phyloP scores from a whole-genome alignment of 1,284 basidiomycete genomes.

The Austroboletus niveus region DNA sequence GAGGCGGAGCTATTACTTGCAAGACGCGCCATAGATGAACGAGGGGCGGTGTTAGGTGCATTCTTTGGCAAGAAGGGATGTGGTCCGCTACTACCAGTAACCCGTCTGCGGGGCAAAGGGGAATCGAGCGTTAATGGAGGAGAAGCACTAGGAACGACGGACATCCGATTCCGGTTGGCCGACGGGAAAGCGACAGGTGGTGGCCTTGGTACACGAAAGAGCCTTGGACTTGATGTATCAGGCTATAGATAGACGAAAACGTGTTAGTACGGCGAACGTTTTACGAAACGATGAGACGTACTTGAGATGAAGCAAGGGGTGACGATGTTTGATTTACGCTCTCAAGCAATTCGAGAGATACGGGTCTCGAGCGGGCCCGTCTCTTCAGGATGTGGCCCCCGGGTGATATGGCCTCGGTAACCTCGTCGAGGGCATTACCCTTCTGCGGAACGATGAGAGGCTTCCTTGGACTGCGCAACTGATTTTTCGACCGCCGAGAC shows the following conservation, averaged over 20 bases:
- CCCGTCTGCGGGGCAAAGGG: constrained; percentile 48
- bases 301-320: constrained; percentile 40
- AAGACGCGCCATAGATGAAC: constrained; percentile 35
- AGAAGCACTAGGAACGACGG: constrained; percentile 8
- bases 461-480: constrained; percentile 24
- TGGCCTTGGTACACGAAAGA: constrained; percentile 12
- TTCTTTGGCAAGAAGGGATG: constrained; percentile 18
- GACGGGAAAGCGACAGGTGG: constrained; percentile 35
- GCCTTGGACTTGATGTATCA: constrained; percentile 17
- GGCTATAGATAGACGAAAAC: constrained; percentile 14
- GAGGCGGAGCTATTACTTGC: constrained; percentile 58
- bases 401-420: constrained; percentile 67
- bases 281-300: constrained; percentile 25
- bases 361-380: constrained; percentile 63
- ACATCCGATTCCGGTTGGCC: constrained; percentile 23
- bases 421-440: constrained; percentile 45
- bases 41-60: constrained; percentile 25
- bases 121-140: constrained; percentile 40
- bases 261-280: constrained; percentile 3
- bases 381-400: constrained; percentile 71
- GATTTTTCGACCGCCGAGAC: constrained; percentile 27
- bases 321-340: constrained; percentile 42
- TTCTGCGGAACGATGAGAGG: constrained; percentile 36
- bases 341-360: constrained; percentile 63
- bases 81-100: constrained; percentile 34